Evolutionary conservation across 345 rosid genomes (phyloP), one percentile per base, ranked within the genome.

Genomic region (Kandelia obovata): DNA sequence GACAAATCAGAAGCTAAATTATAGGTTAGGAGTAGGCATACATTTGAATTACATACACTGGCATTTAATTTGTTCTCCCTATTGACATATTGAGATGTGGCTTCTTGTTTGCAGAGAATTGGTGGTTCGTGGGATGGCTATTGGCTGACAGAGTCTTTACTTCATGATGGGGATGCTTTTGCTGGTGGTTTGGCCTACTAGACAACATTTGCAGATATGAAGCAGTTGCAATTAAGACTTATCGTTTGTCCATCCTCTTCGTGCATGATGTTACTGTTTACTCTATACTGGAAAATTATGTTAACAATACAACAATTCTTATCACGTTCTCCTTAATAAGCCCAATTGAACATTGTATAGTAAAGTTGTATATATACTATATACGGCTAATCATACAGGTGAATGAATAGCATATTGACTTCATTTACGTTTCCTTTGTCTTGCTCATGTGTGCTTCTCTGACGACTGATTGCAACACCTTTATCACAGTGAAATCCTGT

Each of bases 81-180:
- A 19, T 47, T 34, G 17, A 25, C 73, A 2, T 52, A 65, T 43
- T 23, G 53, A 53, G 34, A 52, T 35, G 37, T 69, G 68, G 64
- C 58, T 71, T 69, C 65, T 60, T 68, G 27, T 53, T 67, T 79
- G 79, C 88, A 89, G 97, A 83, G 89, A 72, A 77, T 91, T 59
- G 98, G 98, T 21, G 93, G 97, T 69, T 89, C 84, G 11, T 88
- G 96, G 96, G 98, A 94, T 76, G 98, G 97, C 57, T 94, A 91
- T 79, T 91, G 98, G 96, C 79, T 91, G 61, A 91, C 97, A 7
- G 98, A 91, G 77, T 91, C 96, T 66, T 64, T 94, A 53, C 92
- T 84, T 67, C 90, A 88, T 43, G 98, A 94, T 27, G 96, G 98
- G 64, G 87, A 91, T 81, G 85, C 85, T 39, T 91, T 94, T 75